Conservation (phyloP, 2,329 filamentous ascomycete species). For the Xylogone sp. region DNA sequence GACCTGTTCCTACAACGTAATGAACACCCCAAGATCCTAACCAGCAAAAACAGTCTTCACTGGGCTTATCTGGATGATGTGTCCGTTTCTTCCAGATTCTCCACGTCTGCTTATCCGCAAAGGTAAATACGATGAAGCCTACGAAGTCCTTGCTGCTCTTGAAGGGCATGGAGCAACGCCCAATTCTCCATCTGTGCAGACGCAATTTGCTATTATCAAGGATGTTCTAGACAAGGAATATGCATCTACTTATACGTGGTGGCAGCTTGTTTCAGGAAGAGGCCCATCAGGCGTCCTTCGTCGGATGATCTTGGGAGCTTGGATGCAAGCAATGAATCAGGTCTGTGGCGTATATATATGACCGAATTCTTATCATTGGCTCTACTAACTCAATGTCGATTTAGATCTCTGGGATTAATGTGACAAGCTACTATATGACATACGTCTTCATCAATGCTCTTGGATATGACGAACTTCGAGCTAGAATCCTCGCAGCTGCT, state of each 20-base stretch:
- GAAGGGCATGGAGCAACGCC: constrained; percentile 35
- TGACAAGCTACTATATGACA: constrained; percentile 32
- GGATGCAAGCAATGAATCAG: constrained; percentile 47
- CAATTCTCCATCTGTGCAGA: constrained; percentile 29
- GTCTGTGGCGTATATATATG: constrained; percentile 34
- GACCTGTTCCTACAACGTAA: constrained; percentile 9
- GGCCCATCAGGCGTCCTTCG: constrained; percentile 38
- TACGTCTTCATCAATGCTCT: constrained; percentile 40
- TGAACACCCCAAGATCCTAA: constrained; percentile 13
- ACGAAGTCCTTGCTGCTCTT: constrained; percentile 44
- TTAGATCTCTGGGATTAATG: constrained; percentile 28
- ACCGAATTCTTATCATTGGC: no score
- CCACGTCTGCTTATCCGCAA: constrained; percentile 69
- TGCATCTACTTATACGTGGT: constrained; percentile 32
- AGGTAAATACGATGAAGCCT: constrained; percentile 54
- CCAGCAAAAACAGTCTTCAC: constrained; percentile 25
- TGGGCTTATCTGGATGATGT: constrained; percentile 29
- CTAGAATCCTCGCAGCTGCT: constrained; percentile 40
- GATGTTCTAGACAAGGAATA: constrained; percentile 37
- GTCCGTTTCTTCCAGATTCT: constrained; percentile 59
- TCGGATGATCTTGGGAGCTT: constrained; percentile 42
- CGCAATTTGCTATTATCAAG: constrained; percentile 36
- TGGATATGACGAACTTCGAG: constrained; percentile 27
- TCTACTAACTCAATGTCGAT: no score
- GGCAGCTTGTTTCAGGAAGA: constrained; percentile 37